Conservation (phyloP, 2,329 filamentous ascomycete species). For the Aureobasidium sp. region DNA sequence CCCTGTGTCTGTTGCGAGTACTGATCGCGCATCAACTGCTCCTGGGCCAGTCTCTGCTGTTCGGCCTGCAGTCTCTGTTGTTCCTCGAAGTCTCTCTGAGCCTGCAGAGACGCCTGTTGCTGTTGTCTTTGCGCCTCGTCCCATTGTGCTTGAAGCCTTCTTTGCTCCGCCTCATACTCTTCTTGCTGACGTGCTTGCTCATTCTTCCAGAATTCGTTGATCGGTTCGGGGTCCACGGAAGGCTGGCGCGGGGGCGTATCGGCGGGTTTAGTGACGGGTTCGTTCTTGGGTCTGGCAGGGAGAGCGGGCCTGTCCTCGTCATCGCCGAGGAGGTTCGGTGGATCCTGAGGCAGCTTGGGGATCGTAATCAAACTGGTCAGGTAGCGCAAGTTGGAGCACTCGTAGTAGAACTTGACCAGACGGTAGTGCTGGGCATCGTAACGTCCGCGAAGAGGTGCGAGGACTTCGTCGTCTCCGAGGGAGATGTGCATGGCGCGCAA, state of each 20-base stretch:
- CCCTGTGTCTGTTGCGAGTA: conserved; percentile 91
- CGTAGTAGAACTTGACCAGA: conserved; percentile 96
- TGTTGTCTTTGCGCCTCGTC: conserved; percentile 73
- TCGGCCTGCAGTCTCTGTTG: conserved; percentile 82
- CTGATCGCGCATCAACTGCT: conserved; percentile 81
- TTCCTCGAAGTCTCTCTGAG: conserved; percentile 92
- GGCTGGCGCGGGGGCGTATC: conserved; percentile 58
- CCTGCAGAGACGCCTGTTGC: conserved; percentile 72
- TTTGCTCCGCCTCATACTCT: conserved; percentile 91
- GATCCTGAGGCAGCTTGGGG: conserved; percentile 88
- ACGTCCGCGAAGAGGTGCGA: conserved; percentile 76
- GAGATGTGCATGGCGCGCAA: conserved; percentile 89
- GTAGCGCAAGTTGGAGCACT: conserved; percentile 95
- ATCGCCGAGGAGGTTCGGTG: conserved; percentile 78
- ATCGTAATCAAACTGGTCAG: conserved; percentile 94
- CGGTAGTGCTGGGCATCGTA: conserved; percentile 97
- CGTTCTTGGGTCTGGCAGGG: conserved; percentile 61
- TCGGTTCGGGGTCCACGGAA: conserved; percentile 79
- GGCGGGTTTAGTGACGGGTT: conserved; percentile 61
- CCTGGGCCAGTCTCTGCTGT: conserved; percentile 83
- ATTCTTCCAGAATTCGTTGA: conserved; percentile 96
- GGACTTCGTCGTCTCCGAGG: conserved; percentile 85
- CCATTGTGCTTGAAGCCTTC: conserved; percentile 77
- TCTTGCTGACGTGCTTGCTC: conserved; percentile 86
- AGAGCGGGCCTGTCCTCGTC: conserved; percentile 77